These are phyloP conservation scores for Cryphonectria radicalis DNA, from an alignment of 2,329 filamentous ascomycete species.

Conservation along the genomic window DNA sequence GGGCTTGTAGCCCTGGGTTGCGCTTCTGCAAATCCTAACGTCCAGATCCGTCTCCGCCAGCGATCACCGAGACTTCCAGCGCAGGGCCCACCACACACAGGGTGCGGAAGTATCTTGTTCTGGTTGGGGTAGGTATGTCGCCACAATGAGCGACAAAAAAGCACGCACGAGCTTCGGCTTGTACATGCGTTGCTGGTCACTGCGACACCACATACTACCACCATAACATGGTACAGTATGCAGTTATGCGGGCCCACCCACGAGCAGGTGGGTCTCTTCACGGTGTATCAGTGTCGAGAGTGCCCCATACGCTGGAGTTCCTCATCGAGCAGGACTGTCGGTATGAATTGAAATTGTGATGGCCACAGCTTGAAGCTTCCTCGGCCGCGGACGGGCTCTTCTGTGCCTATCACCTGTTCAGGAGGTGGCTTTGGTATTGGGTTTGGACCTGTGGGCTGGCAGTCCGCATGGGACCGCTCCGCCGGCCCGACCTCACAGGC, in stretches of 20 bases:
- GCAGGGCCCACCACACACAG: conserved; percentile 22
- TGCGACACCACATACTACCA: neutral
- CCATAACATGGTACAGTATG: neutral
- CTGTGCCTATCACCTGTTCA: neutral
- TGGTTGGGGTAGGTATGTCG: conserved; percentile 15
- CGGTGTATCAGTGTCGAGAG: conserved; percentile 13
- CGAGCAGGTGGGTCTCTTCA: conserved; percentile 7
- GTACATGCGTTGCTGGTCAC: neutral
- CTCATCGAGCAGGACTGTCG: neutral
- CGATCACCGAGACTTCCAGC: conserved; percentile 23
- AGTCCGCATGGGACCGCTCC: conserved; percentile 18
- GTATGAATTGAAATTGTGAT: neutral
- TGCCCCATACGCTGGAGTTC: conserved; percentile 2
- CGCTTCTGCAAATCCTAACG: neutral
- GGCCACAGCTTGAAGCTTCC: neutral
- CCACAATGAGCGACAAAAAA: conserved; percentile 20
- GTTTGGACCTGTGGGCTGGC: conserved; percentile 13
- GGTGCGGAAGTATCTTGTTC: conserved; percentile 15
- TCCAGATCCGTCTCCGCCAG: conserved; percentile 24
- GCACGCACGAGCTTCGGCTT: conserved; percentile 24
- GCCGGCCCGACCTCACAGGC: conserved; percentile 14
- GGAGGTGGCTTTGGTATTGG: conserved; percentile 4
- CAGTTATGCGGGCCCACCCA: conserved; percentile 2
- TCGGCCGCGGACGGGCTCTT: neutral
- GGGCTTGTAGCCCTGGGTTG: neutral